Evolutionary conservation across 1,284 basidiomycete species (phyloP).

Genomic region (Uromyces viciae-fabae): DNA sequence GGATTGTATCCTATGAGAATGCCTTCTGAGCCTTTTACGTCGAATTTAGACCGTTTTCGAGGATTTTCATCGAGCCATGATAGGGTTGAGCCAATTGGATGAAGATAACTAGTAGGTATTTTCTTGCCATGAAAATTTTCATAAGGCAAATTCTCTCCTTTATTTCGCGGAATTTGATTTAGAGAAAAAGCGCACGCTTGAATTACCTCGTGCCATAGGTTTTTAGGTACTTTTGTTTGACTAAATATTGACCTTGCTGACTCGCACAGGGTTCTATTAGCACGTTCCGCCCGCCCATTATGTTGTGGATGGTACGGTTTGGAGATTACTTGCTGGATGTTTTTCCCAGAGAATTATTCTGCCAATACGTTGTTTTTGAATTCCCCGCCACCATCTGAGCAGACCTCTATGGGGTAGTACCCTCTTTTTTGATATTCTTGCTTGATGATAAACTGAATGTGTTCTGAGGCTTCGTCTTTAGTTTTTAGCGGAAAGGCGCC

Average conservation of each 20-base stretch:
- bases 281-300: not conserved
- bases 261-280: not conserved
- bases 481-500: too few species aligned
- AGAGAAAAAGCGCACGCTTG: not conserved
- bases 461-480: too few species aligned
- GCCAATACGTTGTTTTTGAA: not conserved
- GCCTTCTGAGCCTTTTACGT: not conserved
- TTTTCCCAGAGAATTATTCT: not conserved
- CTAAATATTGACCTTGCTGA: not conserved
- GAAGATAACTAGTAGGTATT: not conserved
- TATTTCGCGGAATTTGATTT: not conserved
- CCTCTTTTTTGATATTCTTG: too few species aligned
- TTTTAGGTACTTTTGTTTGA: not conserved
- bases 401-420: not conserved
- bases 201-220: not conserved
- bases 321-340: not conserved
- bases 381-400: not conserved
- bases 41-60: not conserved
- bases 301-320: not conserved
- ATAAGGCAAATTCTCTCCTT: not conserved
- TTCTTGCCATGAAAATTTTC: not conserved
- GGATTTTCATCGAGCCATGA: not conserved
- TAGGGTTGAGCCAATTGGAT: not conserved
- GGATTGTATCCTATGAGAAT: not conserved
- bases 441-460: too few species aligned